Percentiles rank a stretch among this genome's conserved stretches.
Conservation (phyloP, 495 filamentous ascomycete species). For the Rostrohypoxylon terebratum region DNA sequence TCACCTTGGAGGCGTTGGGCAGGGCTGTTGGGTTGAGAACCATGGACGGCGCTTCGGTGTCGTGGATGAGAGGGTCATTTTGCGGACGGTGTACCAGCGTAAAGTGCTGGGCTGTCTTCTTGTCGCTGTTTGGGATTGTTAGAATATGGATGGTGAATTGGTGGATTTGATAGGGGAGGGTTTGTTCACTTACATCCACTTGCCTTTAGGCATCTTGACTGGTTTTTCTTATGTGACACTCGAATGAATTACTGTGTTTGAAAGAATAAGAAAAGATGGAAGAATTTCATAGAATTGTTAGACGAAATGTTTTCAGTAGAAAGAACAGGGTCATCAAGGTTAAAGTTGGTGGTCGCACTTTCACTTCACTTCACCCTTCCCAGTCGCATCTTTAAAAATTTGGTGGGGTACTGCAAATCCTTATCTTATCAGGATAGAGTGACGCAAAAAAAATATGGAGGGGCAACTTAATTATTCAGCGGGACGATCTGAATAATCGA, state of each 20-base stretch:
- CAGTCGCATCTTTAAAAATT: conserved; percentile 50
- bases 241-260: neutral
- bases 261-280: neutral
- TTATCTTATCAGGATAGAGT: conserved; percentile 44
- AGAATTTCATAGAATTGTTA: no score
- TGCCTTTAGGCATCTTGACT: conserved; percentile 81
- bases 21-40: conserved; percentile 72
- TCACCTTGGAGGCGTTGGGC: conserved; percentile 65
- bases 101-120: conserved; percentile 92
- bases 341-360: neutral
- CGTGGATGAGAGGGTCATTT: conserved; percentile 95
- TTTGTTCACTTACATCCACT: conserved; percentile 81
- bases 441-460: conserved; percentile 48
- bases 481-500: conserved; percentile 21
- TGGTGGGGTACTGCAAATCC: conserved; percentile 56
- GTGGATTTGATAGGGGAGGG: neutral
- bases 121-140: conserved; percentile 72
- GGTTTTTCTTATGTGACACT: conserved; percentile 17
- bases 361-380: neutral
- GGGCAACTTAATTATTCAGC: conserved; percentile 59
- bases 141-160: conserved; percentile 4
- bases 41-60: conserved; percentile 82
- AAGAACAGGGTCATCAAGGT: neutral
- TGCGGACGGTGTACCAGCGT: conserved; percentile 94
- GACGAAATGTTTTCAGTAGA: neutral